These are phyloP conservation scores for Cinnamomum chago DNA, from an alignment of 164 flowering plant species.

Conservation along the genomic window DNA sequence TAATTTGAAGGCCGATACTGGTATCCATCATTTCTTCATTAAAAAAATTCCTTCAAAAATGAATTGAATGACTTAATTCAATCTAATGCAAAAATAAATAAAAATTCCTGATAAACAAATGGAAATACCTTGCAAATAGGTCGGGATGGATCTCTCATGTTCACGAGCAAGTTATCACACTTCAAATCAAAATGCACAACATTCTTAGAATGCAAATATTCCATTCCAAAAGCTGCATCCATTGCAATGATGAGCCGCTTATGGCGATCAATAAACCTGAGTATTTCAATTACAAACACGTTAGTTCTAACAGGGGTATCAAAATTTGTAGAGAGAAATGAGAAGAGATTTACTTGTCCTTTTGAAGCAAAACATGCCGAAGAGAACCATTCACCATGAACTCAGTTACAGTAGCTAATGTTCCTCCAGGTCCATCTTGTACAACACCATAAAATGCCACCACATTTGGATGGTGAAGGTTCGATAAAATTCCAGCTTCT, in stretches of 20 bases:
- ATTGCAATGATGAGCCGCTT: constrained; percentile 83
- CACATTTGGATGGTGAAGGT: constrained; percentile 97
- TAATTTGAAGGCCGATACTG: neutral
- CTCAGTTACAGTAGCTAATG: constrained; percentile 89
- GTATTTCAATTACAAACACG: constrained; percentile 2
- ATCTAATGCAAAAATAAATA: too few relatives aligned
- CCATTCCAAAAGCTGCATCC: constrained; percentile 99
- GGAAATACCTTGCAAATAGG: constrained; percentile 81
- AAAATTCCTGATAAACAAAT: neutral
- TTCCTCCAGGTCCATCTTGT: constrained; percentile 93
- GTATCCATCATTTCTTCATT: neutral
- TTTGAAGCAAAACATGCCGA: constrained; percentile 81
- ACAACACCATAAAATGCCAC: constrained; percentile 97
- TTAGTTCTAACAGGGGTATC: constrained; percentile 1
- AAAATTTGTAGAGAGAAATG: neutral
- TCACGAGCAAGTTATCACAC: constrained; percentile 91
- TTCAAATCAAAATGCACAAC: constrained; percentile 95
- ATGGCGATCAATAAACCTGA: constrained; percentile 81
- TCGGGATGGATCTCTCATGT: constrained; percentile 76
- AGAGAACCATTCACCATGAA: constrained; percentile 98
- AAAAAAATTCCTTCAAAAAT: neutral
- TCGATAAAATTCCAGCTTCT: constrained; percentile 92
- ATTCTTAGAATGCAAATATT: constrained; percentile 89
- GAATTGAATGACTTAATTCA: neutral
- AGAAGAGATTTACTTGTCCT: constrained; percentile 60